These are phyloP conservation scores for Yamadazyma diddensiae DNA, from an alignment of 1,139 yeast species.

Conservation along the genomic window DNA sequence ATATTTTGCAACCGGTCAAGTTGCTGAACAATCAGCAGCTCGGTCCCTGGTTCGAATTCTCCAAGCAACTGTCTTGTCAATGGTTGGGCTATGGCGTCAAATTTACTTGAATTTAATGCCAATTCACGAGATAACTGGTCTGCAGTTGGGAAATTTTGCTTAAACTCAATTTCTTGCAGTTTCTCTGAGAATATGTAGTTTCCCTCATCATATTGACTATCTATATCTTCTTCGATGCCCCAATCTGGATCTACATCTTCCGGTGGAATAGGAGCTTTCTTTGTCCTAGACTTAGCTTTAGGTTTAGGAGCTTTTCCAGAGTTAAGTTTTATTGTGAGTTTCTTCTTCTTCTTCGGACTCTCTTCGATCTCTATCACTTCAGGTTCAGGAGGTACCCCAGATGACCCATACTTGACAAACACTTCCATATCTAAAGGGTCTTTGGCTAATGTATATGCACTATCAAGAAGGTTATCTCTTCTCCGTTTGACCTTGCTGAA, in stretches of 20 bases:
- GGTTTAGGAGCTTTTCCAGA: constrained; percentile 1
- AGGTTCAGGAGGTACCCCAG: constrained; percentile 28
- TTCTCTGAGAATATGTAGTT: constrained; percentile 36
- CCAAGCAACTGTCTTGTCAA: constrained; percentile 8
- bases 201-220: constrained; percentile 24
- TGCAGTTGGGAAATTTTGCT: constrained; percentile 23
- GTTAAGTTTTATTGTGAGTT: too few relatives aligned
- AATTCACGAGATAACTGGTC: constrained; percentile 19
- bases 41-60: constrained; percentile 5
- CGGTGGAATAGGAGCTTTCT: neutral
- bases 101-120: constrained; percentile 14
- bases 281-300: constrained; percentile 2
- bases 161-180: constrained; percentile 27
- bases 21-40: constrained; percentile 1
- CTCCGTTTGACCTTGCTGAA: constrained; percentile 26
- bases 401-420: constrained; percentile 43
- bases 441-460: constrained; percentile 39
- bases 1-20: constrained; percentile 20
- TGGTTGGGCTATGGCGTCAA: constrained; percentile 20
- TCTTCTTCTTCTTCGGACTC: constrained; percentile 8
- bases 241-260: constrained; percentile 36
- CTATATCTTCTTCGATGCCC: constrained; percentile 37
- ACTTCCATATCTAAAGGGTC: constrained; percentile 44
- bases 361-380: constrained; percentile 9
- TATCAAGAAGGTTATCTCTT: constrained; percentile 34